Evolutionary conservation across 2,329 filamentous ascomycete species (phyloP).

Genomic region (Stagonosporopsis chrysanthemi): DNA sequence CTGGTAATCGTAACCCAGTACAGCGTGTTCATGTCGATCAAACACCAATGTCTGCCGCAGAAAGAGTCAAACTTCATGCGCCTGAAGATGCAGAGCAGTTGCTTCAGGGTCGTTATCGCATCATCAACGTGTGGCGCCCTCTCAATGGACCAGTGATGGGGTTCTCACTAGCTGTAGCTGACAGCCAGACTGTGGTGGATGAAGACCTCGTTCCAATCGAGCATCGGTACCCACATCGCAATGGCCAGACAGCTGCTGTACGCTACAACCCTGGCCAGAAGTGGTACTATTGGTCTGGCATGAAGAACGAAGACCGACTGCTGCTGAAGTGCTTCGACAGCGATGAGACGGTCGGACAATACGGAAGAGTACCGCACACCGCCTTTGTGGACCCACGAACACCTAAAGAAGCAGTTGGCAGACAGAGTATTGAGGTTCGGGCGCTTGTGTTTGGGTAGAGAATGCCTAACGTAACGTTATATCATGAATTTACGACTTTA

Average conservation of each 20-base stretch:
- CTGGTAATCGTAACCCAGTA: slow-evolving; percentile 72
- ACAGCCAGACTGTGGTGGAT: slow-evolving; percentile 62
- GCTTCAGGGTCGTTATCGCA: slow-evolving; percentile 74
- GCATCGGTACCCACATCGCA: slow-evolving; percentile 74
- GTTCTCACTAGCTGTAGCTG: slow-evolving; percentile 65
- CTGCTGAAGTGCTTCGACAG: slow-evolving; percentile 82
- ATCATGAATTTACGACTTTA: slow-evolving; percentile 1
- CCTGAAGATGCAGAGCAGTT: slow-evolving; percentile 71
- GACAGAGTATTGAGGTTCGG: slow-evolving; percentile 91
- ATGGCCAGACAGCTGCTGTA: slow-evolving; percentile 77
- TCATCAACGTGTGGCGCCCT: slow-evolving; percentile 86
- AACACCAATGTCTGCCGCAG: slow-evolving; percentile 69
- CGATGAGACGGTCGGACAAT: slow-evolving; percentile 48
- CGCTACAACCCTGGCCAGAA: slow-evolving; percentile 66
- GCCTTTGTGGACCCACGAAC: slow-evolving; percentile 77
- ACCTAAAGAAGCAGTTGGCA: slow-evolving; percentile 70
- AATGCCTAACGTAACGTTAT: background rate
- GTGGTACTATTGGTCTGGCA: slow-evolving; percentile 84
- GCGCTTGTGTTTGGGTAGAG: slow-evolving; percentile 76
- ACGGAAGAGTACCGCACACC: slow-evolving; percentile 58
- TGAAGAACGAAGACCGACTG: slow-evolving; percentile 75
- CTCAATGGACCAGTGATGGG: slow-evolving; percentile 65
- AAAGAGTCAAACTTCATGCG: slow-evolving; percentile 73
- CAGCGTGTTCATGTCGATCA: slow-evolving; percentile 83
- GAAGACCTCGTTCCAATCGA: slow-evolving; percentile 75